Evolutionary conservation across 305 asterid species (phyloP), one percentile per base, ranked within the genome.

Genomic region (Fraxinus paxiana): DNA sequence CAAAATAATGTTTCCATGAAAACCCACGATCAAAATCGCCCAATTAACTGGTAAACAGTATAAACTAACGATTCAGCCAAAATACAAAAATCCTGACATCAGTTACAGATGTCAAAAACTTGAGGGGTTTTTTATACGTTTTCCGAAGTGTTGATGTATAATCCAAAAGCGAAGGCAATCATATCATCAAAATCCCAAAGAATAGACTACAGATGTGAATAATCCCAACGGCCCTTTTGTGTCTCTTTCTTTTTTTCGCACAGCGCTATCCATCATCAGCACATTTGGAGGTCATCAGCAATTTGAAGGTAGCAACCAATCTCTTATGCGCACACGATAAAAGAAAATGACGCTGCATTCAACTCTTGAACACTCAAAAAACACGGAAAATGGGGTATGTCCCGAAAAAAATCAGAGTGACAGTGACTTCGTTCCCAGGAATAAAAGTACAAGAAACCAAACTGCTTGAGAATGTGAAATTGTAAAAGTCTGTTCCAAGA

Each of bases 341-440:
- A 12, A 75, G 30, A 8, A 18, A 65, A 81, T 0, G 13, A 54
- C 46, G 7, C 38, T 56, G 33, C 73, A 13, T 67, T 67, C 73
- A 67, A 65, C 10, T 65, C 35, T 65, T 22, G 73, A 65, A 1
- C 2, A 28, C 38, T 67, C 10, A 67, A 28, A 67, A 72, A 43
- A 86, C 87, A 79, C 78, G 87, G 84, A 35, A 35, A 35, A 35
- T 35, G 41, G 41, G 37, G 41, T 43, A 43, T 0, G 54, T 43
- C 54, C 54, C 0, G 18, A 2, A 1, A 13, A 46, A 46, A 46
- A 46, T 46, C 33, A 63, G 73, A 35, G 65, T 37, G 80, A 85
- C 12, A 67, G 67, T 22, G 86, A 79, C 79, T 43, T 48, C 18
- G 56, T 46, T 46, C 15, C 71, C 5, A 3, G 12, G 69, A 59